Evolutionary conservation across 23 red algal genomes (phyloP), one percentile per base, ranked within the genome.

Genomic region (Gracilaria domingensis): DNA sequence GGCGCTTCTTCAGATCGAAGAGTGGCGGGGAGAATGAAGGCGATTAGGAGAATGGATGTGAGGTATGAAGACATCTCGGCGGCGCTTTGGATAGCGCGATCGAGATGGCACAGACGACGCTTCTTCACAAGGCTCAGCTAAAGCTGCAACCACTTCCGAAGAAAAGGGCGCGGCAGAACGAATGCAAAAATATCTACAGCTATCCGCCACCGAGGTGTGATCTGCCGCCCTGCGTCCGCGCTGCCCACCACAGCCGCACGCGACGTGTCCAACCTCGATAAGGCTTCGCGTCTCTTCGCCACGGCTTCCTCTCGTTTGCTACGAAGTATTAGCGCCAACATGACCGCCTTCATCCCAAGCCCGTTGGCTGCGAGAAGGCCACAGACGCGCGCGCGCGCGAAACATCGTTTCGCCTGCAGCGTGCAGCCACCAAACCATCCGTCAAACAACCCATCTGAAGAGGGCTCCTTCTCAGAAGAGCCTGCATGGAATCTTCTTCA

Each of bases 401-500:
- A 38, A 37, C 58, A 49, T 11, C 83, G 39, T 26, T 76, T 58
- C 40, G 20, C 18, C 32, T 88, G 66, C 42, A 49, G 40, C 33
- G 13, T 21, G 20, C 34, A 88, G 42, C 65, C 64, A 23, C 87
- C 71, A 59, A 32, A 47, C 37, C 60, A 66, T 30, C 58, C 42
- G 14, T 26, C 71, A 21, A n/a, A 53, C 87, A 39, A 35, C 57
- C n/a, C 30, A 14, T 51, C 40, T 8, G 34, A 37, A 59, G 53
- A 13, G 12, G 39, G 29, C 48, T 29, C 25, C 30, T 48, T n/a
- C 9, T 39, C 51, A 23, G 57, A 24, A 57, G 34, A 90, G 40
- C 57, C 57, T 6, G 20, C 87, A 20, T 90, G 87, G 87, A 35
- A 90, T 32, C 28, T 80, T 3, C 87, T 90, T 26, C 73, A 64